phyloP scores from a whole-genome alignment of 176 grass and related monocot genomes.

The Aegilops sharonensis region DNA sequence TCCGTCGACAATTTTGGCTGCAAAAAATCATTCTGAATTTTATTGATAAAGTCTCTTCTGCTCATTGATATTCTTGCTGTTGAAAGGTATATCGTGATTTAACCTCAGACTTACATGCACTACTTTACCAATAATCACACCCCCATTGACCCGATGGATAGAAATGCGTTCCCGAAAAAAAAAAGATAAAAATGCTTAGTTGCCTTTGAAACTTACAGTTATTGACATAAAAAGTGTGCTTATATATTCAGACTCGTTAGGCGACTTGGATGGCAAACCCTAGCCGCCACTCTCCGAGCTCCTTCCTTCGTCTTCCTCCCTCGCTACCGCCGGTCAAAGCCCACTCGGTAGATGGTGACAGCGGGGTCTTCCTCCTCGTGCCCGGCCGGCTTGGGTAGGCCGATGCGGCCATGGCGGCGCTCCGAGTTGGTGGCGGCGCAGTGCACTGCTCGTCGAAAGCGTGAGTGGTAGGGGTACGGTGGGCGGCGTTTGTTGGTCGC shows the following conservation, averaged over 20 bases:
- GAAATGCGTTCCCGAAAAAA: neutral
- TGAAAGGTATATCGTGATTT: neutral
- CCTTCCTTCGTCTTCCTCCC: neutral
- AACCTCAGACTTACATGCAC: neutral
- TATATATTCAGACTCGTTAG: neutral
- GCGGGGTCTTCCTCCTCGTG: neutral
- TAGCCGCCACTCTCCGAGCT: neutral
- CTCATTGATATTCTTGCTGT: neutral
- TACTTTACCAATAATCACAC: neutral
- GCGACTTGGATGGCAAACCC: neutral
- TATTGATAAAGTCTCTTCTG: neutral
- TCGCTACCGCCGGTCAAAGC: neutral
- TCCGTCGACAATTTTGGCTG: constrained; percentile 51
- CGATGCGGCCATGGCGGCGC: neutral
- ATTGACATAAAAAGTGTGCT: neutral
- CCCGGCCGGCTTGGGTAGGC: neutral
- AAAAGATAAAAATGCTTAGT: neutral
- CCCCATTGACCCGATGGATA: neutral
- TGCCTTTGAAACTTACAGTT: neutral
- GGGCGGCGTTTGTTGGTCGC: too few relatives aligned
- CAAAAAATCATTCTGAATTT: neutral
- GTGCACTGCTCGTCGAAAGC: too few relatives aligned
- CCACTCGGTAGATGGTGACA: neutral
- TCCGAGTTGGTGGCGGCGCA: neutral
- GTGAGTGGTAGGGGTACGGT: too few relatives aligned